Conservation (phyloP, 352 stramenopile genomes). For the Peronospora farinosa region DNA sequence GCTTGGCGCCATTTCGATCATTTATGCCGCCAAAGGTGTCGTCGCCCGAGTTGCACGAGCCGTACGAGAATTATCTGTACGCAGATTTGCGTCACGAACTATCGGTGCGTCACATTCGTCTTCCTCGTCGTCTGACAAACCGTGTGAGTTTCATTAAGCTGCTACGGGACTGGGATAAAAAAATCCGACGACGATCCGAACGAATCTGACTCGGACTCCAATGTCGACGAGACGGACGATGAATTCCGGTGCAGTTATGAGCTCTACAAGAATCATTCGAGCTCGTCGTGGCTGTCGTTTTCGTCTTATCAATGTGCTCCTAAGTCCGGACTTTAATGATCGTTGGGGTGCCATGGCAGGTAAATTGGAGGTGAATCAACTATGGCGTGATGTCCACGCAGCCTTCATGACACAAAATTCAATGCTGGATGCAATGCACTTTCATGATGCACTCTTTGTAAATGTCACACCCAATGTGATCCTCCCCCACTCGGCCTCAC, state of each 20-base stretch:
- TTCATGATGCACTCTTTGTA: slow-evolving; percentile 56
- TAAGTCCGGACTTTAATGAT: slow-evolving; percentile 48
- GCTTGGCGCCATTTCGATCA: slow-evolving; percentile 8
- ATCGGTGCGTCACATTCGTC: slow-evolving; percentile 21
- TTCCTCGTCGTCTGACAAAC: slow-evolving; percentile 16
- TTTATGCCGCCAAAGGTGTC: slow-evolving; percentile 19
- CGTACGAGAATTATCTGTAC: slow-evolving; percentile 40
- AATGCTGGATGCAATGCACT: slow-evolving; percentile 49
- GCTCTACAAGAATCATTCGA: slow-evolving; percentile 11
- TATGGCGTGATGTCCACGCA: slow-evolving; percentile 59
- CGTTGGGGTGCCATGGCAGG: slow-evolving; percentile 48
- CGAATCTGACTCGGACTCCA: not conserved
- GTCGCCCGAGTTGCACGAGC: slow-evolving; percentile 24
- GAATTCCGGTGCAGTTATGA: not conserved
- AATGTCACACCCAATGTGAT: slow-evolving; percentile 45
- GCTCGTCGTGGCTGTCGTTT: slow-evolving; percentile 56
- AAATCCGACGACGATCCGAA: not conserved
- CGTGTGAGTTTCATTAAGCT: slow-evolving; percentile 25
- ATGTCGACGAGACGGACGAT: slow-evolving; percentile 2
- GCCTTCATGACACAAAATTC: slow-evolving; percentile 43
- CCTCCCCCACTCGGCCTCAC: slow-evolving; percentile 35
- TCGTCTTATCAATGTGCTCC: slow-evolving; percentile 60
- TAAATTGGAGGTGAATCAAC: slow-evolving; percentile 32
- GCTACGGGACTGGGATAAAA: slow-evolving; percentile 35
- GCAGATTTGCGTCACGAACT: slow-evolving; percentile 35